Evolutionary conservation across 1,139 yeast species (phyloP), one percentile per base, ranked within the genome.

Genomic region (Groenewaldozyma auringiensis): DNA sequence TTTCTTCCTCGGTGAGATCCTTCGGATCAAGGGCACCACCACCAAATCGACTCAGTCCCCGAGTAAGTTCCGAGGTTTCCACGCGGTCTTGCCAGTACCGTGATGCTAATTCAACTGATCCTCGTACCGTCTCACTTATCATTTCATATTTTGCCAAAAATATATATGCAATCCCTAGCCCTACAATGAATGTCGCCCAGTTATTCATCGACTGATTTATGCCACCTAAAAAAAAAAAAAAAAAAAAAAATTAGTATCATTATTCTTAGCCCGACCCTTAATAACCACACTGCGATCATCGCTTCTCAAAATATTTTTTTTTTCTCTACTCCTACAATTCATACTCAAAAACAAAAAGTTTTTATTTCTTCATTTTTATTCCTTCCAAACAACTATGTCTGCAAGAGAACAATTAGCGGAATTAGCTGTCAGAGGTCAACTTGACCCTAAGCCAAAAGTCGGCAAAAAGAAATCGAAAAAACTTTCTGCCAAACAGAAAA

Each of bases 81-180:
- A 35, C 20, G 11, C 38, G 11, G 8, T 35, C 38, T 11, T 35
- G 21, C 38, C 38, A 35, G 25, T 35, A 35, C 14, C 38, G 21
- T 35, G 20, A 16, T 9, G 67, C 66, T 54, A 61, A 52, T 47
- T 64, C 68, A 40, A 64, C 54, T 29, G 68, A 64, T 14, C 67
- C 68, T 43, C 59, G 49, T 31, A 64, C 43, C n/a, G 64, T 61
- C 42, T 64, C 67, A 17, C 61, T 48, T 42, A 64, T 54, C 67
- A 64, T 56, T 18, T 35, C 38, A 35, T 35, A 35, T 17, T 35
- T 14, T 4, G 38, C 38, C 8, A 35, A 20, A 9, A 35, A 8
- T 32, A 41, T 45, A 34, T 49, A 41, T 27, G 48, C 45, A 21
- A 40, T 44, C 33, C 44, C 48, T 35, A 40, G 16, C 31, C 41